Base-by-base conservation (phyloP, 345 rosid species). In the Barbarea vulgaris region DNA sequence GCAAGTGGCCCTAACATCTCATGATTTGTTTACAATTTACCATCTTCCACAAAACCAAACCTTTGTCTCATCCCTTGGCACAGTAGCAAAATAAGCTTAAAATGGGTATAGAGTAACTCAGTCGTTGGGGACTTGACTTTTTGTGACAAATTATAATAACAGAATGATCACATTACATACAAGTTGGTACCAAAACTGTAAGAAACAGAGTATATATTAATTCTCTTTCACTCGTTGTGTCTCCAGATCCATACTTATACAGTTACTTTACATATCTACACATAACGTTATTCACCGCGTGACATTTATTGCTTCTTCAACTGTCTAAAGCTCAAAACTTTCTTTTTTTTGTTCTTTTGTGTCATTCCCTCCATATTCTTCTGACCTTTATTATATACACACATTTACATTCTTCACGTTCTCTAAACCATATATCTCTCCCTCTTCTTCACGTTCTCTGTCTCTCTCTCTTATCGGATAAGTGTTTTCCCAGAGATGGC, bases 371-470 rank as follows among this genome's bases (percentile, higher is more conserved):
- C 70, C 75, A 52, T 54, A 69, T 61, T 61, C 74, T 61, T 51
- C 27, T 69, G 44, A 54, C 30, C 15, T n/a, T 69, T 46, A 64
- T 65, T 56, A 64, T 37, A 64, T 48, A 56, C 57, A 70, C 59
- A 24, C 56, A 63, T 44, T 77, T 47, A 77, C 70, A 39, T 64
- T 77, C 80, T 34, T 70, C 76, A 70, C 76, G 66, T 64, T 77
- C 69, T 70, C 72, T 36, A 42, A 31, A 69, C 74, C 72, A 64
- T 46, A 70, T 47, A 55, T 55, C 47, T 55, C 46, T 60, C 64
- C 53, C 74, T 50, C 73, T 48, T 18, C 47, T 52, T 50, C 55
- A 27, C 47, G 5, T 21, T 51, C 53, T 65, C 39, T 42, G 4
- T 53, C 42, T 9, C 57, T 64, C 70, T 54, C n/a, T n/a, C 73